These are phyloP conservation scores for Arabis alpina DNA, from an alignment of 345 rosid species.

Conservation along the genomic window DNA sequence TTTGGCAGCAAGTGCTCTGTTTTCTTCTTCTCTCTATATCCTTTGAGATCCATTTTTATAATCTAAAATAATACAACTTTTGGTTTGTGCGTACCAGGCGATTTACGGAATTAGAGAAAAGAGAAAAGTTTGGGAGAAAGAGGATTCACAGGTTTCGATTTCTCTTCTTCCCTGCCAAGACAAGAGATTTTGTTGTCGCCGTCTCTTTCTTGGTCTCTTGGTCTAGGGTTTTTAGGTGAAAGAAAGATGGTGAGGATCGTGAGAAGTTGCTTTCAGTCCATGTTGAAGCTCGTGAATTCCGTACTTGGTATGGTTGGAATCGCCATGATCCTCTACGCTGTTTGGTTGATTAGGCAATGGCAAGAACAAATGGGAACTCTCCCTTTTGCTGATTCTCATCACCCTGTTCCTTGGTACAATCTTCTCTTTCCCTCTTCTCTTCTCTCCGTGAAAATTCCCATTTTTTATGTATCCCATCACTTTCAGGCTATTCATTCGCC, in stretches of 20 bases:
- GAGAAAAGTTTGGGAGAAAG: neutral
- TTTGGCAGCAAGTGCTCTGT: neutral
- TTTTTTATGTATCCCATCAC: neutral
- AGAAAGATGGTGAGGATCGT: slow-evolving; percentile 43
- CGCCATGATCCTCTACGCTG: slow-evolving; percentile 67
- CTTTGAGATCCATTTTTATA: too few species aligned
- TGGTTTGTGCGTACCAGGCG: neutral
- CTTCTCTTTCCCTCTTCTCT: slow-evolving; percentile 3
- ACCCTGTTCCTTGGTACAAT: slow-evolving; percentile 69
- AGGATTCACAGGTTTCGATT: slow-evolving; percentile 13
- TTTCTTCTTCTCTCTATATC: neutral
- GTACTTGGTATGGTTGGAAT: slow-evolving; percentile 84
- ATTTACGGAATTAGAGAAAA: neutral
- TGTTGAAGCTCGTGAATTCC: slow-evolving; percentile 76
- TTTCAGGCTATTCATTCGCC: too few species aligned
- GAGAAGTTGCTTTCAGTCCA: slow-evolving; percentile 75
- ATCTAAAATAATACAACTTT: too few species aligned
- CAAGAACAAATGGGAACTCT: slow-evolving; percentile 57
- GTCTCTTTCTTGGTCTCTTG: slow-evolving; percentile 10
- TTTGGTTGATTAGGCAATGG: slow-evolving; percentile 85
- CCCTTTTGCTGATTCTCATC: slow-evolving; percentile 52
- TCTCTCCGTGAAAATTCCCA: neutral
- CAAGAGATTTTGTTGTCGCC: neutral
- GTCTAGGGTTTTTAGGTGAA: slow-evolving; percentile 14
- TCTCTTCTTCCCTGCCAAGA: slow-evolving; percentile 28